Conservation (phyloP, 257 asterid genomes). For the Forsythia suspensa region DNA sequence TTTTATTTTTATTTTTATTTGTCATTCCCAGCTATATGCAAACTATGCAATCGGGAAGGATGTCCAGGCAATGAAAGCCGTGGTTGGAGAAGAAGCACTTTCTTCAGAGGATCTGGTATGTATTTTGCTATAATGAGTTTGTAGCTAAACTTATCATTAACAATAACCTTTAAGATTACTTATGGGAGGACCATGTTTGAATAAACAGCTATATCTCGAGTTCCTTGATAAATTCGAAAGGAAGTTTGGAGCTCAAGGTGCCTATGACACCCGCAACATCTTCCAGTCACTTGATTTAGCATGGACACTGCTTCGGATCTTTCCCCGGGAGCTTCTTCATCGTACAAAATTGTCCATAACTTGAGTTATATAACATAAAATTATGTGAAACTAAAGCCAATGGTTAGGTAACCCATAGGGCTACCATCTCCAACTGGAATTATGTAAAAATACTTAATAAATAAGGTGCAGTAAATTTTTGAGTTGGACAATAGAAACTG, state of each 20-base stretch:
- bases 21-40: slow-evolving; percentile 54
- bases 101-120: slow-evolving; percentile 84
- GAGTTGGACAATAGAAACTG: no score
- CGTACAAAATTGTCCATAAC: no score
- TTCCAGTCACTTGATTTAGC: slow-evolving; percentile 96
- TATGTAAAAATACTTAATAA: no score
- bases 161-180: slow-evolving; percentile 19
- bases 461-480: no score
- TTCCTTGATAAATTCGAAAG: slow-evolving; percentile 84
- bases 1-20: neutral
- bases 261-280: slow-evolving; percentile 87
- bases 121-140: slow-evolving; percentile 1
- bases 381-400: no score
- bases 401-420: no score
- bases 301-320: slow-evolving; percentile 98
- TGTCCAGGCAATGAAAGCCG: slow-evolving; percentile 92
- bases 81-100: slow-evolving; percentile 90
- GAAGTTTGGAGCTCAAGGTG: slow-evolving; percentile 82
- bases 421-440: no score
- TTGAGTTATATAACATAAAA: no score
- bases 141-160: neutral
- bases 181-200: neutral
- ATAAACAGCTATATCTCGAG: slow-evolving; percentile 67
- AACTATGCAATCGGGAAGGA: slow-evolving; percentile 87
- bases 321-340: slow-evolving; percentile 95